phyloP scores from a whole-genome alignment of 768 basidiomycete genomes.

The Daedaleopsis sinensis region DNA sequence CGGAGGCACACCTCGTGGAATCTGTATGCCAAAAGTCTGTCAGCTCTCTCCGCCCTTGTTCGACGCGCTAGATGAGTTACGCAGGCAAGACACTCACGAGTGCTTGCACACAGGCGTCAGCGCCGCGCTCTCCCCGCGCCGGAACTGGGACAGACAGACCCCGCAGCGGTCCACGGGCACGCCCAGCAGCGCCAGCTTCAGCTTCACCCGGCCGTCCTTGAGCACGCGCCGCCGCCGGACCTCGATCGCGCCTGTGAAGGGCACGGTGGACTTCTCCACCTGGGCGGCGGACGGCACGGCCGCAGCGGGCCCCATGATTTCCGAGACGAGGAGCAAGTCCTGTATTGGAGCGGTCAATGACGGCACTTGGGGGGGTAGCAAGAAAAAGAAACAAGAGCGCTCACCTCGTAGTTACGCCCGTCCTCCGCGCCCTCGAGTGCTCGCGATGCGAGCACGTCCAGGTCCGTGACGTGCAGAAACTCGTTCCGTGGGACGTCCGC shows the following conservation, averaged over 20 bases:
- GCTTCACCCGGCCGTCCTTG: conserved; percentile 67
- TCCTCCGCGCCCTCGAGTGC: conserved; percentile 49
- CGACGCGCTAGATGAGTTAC: neutral
- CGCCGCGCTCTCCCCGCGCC: conserved; percentile 55
- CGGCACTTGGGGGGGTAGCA: too few species aligned
- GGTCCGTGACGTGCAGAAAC: conserved; percentile 46
- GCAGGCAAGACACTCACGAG: conserved; percentile 39
- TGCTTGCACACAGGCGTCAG: conserved; percentile 64
- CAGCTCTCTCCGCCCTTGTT: neutral
- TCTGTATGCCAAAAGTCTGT: conserved; percentile 23
- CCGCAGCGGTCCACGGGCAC: conserved; percentile 69
- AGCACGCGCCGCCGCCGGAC: conserved; percentile 61
- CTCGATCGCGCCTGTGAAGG: conserved; percentile 42
- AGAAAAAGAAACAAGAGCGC: conserved; percentile 22
- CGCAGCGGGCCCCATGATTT: conserved; percentile 66
- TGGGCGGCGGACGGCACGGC: conserved; percentile 41
- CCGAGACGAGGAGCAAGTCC: conserved; percentile 62
- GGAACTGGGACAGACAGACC: conserved; percentile 75
- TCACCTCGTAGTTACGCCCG: conserved; percentile 68
- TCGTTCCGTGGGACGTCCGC: conserved; percentile 11
- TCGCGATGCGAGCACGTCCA: conserved; percentile 62
- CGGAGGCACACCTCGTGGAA: conserved; percentile 68
- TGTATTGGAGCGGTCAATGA: conserved; percentile 24
- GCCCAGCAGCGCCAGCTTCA: conserved; percentile 69
- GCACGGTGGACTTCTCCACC: conserved; percentile 16